Conservation (phyloP, 495 filamentous ascomycete genomes). For the Hypoxylon trugodes region DNA sequence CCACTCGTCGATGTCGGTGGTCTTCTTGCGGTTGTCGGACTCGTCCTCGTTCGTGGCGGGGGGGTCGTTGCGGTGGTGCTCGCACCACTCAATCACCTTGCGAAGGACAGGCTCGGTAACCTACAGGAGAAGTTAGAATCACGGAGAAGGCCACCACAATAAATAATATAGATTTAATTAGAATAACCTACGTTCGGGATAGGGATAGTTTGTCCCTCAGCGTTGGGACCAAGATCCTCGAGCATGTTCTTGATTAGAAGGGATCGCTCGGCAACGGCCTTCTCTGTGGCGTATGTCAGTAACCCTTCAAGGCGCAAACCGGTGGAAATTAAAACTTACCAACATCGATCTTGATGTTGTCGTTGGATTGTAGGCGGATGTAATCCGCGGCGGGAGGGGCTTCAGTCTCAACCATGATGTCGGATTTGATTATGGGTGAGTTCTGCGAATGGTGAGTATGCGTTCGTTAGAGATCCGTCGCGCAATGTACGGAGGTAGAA, state of each 20-base stretch:
- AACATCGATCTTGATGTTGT: slow-evolving; percentile 42
- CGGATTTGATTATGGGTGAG: background rate
- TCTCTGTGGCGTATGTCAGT: slow-evolving; percentile 62
- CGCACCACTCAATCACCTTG: slow-evolving; percentile 98
- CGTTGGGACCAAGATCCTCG: slow-evolving; percentile 82
- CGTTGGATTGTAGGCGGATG: slow-evolving; percentile 36
- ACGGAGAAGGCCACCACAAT: background rate
- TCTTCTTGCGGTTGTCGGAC: slow-evolving; percentile 94
- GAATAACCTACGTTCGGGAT: slow-evolving; percentile 81
- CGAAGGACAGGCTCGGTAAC: slow-evolving; percentile 92
- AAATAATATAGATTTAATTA: too few species aligned
- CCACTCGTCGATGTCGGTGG: slow-evolving; percentile 99
- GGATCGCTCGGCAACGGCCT: slow-evolving; percentile 86
- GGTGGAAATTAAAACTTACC: slow-evolving; percentile 35
- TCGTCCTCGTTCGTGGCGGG: slow-evolving; percentile 81
- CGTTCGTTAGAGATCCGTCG: background rate
- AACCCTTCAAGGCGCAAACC: background rate
- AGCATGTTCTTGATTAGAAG: slow-evolving; percentile 98
- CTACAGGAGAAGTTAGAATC: slow-evolving; percentile 50
- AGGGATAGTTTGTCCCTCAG: slow-evolving; percentile 73
- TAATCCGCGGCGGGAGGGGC: slow-evolving; percentile 21
- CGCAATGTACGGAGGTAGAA: too few species aligned
- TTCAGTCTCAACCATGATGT: slow-evolving; percentile 32
- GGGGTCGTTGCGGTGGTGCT: slow-evolving; percentile 90
- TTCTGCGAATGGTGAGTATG: slow-evolving; percentile 9